Evolutionary conservation across 176 grass and related monocot genomes (phyloP), one percentile per base, ranked within the genome.

Genomic region (Metroxylon sagu): DNA sequence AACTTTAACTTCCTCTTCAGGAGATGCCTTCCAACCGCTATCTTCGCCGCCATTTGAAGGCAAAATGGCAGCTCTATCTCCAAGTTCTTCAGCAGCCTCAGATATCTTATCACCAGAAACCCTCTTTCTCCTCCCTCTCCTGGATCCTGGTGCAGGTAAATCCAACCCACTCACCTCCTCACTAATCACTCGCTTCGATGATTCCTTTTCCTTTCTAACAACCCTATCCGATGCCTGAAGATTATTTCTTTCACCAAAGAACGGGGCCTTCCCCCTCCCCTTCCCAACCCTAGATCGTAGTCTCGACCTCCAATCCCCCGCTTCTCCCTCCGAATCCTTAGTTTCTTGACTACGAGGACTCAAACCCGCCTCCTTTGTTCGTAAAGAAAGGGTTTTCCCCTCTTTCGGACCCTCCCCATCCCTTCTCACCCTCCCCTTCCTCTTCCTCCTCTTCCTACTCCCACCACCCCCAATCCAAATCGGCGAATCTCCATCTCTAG

Each of bases 261-360:
- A 63, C 14, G 5, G 4, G 15, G 50, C 25, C 25, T 48, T 63
- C 64, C 79, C 16, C 5, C 53, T 78, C 26, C 64, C 72, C 76
- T 80, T 90, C 53, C 71, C 86, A 70, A 70, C 80, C 72, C 87
- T 91, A 88, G 74, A 78, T 71, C 87, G 65, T 63, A 87, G 71
- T 63, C 84, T 77, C 57, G 76, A 75, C 26, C 75, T 72, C 84
- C 82, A 83, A 8, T 64, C 75, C 54, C 75, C 87, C 50, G 49
- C 53, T 15, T 83, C 84, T 49, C 27, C 74, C 1, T 79, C 74
- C 49, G 29, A 63, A 54, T 6, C 21, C 15, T 56, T 62, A 8
- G 3, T 25, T 54, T 43, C 70, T n/a, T 25, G 18, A 54, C 2
- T 4, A 17, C 30, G 61, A 1, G 66, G 69, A 57, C 68, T 71